phyloP scores from a whole-genome alignment of 495 filamentous ascomycete species.

The Xeromyces bisporus region DNA sequence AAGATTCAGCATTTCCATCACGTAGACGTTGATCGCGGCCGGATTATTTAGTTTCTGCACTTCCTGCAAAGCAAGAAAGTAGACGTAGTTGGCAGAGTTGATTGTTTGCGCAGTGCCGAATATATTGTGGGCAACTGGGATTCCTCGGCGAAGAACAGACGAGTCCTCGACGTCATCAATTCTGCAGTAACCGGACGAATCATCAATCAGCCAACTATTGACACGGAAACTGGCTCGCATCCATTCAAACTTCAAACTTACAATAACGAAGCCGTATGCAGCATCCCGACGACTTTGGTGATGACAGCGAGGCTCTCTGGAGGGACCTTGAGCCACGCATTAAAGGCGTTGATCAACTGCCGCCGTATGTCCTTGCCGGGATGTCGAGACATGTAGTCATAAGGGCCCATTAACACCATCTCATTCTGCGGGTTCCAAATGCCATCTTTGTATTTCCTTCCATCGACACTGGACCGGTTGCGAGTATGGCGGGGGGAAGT shows the following conservation, averaged over 20 bases:
- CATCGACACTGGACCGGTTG: constrained; percentile 31
- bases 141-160: constrained; percentile 66
- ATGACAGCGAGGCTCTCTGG: constrained; percentile 60
- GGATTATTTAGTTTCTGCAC: constrained; percentile 60
- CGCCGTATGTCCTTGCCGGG: constrained; percentile 87
- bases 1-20: constrained; percentile 80
- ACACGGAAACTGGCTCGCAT: too few relatives aligned
- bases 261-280: constrained; percentile 84
- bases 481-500: constrained; percentile 14
- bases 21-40: constrained; percentile 55
- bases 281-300: constrained; percentile 75
- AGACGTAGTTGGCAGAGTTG: constrained; percentile 93
- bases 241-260: constrained; percentile 14
- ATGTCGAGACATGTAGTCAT: constrained; percentile 67
- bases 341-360: constrained; percentile 77
- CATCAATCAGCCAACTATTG: neutral
- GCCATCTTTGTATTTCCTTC: constrained; percentile 33
- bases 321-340: constrained; percentile 78
- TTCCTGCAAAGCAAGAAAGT: constrained; percentile 78
- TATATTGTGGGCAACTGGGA: constrained; percentile 86
- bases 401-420: constrained; percentile 66
- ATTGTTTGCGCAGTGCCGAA: constrained; percentile 94
- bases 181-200: constrained; percentile 12
- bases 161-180: constrained; percentile 87
- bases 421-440: constrained; percentile 60